phyloP scores from a whole-genome alignment of 805 yeast genomes.

The Sugiyamaella mastotermitis region DNA sequence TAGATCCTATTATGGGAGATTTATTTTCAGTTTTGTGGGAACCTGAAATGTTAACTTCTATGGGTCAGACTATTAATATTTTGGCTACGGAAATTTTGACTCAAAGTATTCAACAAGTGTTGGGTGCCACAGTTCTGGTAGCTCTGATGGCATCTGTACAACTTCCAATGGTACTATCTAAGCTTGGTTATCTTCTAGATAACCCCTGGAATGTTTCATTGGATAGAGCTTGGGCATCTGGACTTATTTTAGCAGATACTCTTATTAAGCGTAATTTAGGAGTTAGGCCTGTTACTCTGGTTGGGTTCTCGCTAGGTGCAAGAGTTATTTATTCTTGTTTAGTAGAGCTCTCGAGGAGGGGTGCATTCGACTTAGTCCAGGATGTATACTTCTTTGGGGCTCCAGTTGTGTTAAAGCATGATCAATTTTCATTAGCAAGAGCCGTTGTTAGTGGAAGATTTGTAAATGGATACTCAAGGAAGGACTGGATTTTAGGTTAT shows the following conservation, averaged over 20 bases:
- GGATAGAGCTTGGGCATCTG: slow-evolving; percentile 97
- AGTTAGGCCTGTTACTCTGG: slow-evolving; percentile 82
- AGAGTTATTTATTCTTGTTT: slow-evolving; percentile 87
- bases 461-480: slow-evolving; percentile 83
- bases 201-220: slow-evolving; percentile 98
- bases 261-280: slow-evolving; percentile 83
- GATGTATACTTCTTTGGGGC: slow-evolving; percentile 84
- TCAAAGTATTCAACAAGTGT: slow-evolving; percentile 88
- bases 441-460: slow-evolving; percentile 86
- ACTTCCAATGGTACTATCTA: slow-evolving; percentile 85
- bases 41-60: slow-evolving; percentile 92
- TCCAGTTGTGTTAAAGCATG: slow-evolving; percentile 74
- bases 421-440: slow-evolving; percentile 70
- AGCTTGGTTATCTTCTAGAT: slow-evolving; percentile 81
- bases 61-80: slow-evolving; percentile 93
- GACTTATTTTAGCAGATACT: slow-evolving; percentile 85
- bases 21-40: slow-evolving; percentile 91
- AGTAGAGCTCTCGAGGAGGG: slow-evolving; percentile 74
- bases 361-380: slow-evolving; percentile 84
- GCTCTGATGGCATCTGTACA: slow-evolving; percentile 92
- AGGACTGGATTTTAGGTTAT: slow-evolving; percentile 96
- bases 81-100: slow-evolving; percentile 90
- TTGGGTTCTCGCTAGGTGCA: slow-evolving; percentile 92
- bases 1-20: slow-evolving; percentile 98
- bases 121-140: slow-evolving; percentile 84